A percentile compares a stretch with the other conserved stretches of the same genome.
These are phyloP conservation scores for Blastomyces silverae DNA, from an alignment of 2,329 filamentous ascomycete species.

Conservation along the genomic window DNA sequence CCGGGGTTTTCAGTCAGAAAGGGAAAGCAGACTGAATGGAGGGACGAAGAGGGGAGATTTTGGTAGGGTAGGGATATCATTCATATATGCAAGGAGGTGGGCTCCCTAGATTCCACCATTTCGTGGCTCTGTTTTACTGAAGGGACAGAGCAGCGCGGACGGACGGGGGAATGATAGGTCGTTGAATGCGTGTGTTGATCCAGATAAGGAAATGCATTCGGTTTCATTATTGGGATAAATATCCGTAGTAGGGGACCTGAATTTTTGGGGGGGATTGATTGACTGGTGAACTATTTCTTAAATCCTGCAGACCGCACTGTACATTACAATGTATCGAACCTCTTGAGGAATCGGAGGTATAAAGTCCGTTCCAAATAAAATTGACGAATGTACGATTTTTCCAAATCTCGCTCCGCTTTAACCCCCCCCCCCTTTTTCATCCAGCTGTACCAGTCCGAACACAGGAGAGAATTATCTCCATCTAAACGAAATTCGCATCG, in stretches of 20 bases:
- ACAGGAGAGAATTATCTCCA: not conserved
- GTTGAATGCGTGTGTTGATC: not conserved
- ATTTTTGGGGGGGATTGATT: not conserved
- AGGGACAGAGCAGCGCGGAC: not conserved
- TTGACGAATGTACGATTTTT: not conserved
- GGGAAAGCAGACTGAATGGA: conserved; percentile 15
- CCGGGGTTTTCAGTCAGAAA: conserved; percentile 21
- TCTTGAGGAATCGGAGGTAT: not conserved
- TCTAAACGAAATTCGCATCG: not conserved
- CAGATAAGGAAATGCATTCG: not conserved
- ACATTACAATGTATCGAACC: not conserved
- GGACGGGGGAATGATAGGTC: not conserved
- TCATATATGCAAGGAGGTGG: not conserved
- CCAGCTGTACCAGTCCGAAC: not conserved
- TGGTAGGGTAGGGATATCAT: not conserved
- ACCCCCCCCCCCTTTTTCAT: not conserved
- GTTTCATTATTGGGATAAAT: not conserved
- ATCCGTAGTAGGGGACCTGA: not conserved
- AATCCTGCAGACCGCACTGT: not conserved
- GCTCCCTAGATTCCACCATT: not conserved
- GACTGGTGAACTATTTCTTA: not conserved
- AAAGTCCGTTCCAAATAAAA: not conserved
- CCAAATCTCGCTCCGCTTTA: no score
- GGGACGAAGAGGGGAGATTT: not conserved
- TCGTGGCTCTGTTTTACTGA: not conserved